These are phyloP conservation scores for Eragrostis curvula DNA, from an alignment of 176 grass and related monocot genomes.

Conservation along the genomic window DNA sequence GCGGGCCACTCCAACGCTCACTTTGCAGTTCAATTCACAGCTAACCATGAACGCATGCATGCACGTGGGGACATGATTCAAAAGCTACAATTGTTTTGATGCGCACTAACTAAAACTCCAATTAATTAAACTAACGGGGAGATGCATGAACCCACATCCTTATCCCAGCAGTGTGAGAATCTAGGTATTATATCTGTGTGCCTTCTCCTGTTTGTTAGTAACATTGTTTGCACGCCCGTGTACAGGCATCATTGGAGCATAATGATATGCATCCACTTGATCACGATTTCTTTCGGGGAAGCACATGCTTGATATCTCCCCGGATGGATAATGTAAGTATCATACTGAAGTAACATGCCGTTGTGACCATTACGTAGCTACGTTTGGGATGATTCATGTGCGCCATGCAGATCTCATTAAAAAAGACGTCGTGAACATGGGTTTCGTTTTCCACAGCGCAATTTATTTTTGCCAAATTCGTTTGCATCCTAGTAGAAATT, in stretches of 20 bases:
- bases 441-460: neutral
- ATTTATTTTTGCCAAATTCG: neutral
- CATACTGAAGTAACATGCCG: constrained; percentile 10
- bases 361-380: neutral
- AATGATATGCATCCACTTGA: constrained; percentile 32
- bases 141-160: constrained; percentile 41
- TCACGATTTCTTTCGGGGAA: constrained; percentile 53
- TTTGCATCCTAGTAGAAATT: neutral
- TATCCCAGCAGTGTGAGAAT: constrained; percentile 51
- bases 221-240: constrained; percentile 29
- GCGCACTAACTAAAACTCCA: constrained; percentile 15
- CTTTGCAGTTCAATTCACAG: constrained; percentile 16
- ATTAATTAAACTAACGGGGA: constrained; percentile 34
- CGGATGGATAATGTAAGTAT: constrained; percentile 8
- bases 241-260: constrained; percentile 27
- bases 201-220: constrained; percentile 22
- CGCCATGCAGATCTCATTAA: neutral
- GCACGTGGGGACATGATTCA: constrained; percentile 51
- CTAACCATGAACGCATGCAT: constrained; percentile 26
- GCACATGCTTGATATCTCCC: constrained; percentile 3
- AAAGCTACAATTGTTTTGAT: constrained; percentile 54
- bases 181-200: constrained; percentile 25
- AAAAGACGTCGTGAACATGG: neutral
- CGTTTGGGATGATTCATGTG: neutral
- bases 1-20: constrained; percentile 38